Evolutionary conservation across 169 alveolate genomes (phyloP).

Genomic region (Plasmodium inui): DNA sequence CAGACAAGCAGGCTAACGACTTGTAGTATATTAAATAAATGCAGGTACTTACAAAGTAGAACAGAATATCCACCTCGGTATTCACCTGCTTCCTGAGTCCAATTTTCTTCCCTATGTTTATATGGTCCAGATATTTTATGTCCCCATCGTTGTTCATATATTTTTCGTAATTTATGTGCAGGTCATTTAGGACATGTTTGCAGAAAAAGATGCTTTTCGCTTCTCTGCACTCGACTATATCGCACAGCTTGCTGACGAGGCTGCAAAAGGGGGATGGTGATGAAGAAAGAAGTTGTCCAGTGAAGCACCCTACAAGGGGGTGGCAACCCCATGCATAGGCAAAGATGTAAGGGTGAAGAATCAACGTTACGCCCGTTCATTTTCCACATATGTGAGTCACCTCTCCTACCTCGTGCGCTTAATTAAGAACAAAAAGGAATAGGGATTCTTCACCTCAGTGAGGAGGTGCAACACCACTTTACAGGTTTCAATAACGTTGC

Average conservation of each 20-base stretch:
- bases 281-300: background rate
- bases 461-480: slow-evolving; percentile 12
- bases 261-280: background rate
- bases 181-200: slow-evolving; percentile 26
- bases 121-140: slow-evolving; percentile 40
- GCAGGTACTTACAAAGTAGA: slow-evolving; percentile 37
- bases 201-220: slow-evolving; percentile 47
- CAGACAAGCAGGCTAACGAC: slow-evolving; percentile 18
- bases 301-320: background rate
- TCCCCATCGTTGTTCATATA: slow-evolving; percentile 69
- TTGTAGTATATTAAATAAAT: slow-evolving; percentile 47
- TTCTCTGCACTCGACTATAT: slow-evolving; percentile 55
- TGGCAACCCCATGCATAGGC: background rate
- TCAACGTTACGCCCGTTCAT: background rate
- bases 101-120: slow-evolving; percentile 34
- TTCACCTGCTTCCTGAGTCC: slow-evolving; percentile 6
- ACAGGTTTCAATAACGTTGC: slow-evolving; percentile 25
- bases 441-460: slow-evolving; percentile 31
- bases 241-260: slow-evolving; percentile 19
- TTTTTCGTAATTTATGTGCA: slow-evolving; percentile 40
- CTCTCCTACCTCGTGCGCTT: slow-evolving; percentile 21
- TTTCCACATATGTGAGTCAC: background rate
- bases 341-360: background rate
- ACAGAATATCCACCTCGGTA: slow-evolving; percentile 16
- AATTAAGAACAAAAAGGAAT: slow-evolving; percentile 43